These are phyloP conservation scores for Phytophthora foliorum DNA, from an alignment of 352 stramenopile genomes.

Conservation along the genomic window DNA sequence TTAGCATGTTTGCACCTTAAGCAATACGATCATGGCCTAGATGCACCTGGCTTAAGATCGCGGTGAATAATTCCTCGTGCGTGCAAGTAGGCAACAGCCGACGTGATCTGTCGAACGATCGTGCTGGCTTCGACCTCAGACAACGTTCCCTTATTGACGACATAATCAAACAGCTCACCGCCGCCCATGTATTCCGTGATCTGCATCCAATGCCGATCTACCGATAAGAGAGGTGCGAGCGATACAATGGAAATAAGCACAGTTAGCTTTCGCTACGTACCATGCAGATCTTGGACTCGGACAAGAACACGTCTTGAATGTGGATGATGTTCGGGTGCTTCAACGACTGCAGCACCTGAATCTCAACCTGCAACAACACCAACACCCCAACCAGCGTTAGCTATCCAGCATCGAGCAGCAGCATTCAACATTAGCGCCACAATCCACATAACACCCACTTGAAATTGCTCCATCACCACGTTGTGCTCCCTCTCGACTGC, in stretches of 20 bases:
- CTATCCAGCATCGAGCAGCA: not conserved
- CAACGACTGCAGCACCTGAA: constrained; percentile 92
- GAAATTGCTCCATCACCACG: constrained; percentile 89
- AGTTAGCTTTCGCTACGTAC: constrained; percentile 32
- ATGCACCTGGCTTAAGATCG: constrained; percentile 87
- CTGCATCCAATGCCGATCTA: constrained; percentile 24
- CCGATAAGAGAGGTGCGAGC: not conserved
- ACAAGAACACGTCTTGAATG: constrained; percentile 90
- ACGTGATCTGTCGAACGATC: constrained; percentile 92
- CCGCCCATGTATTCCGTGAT: constrained; percentile 92
- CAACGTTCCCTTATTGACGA: constrained; percentile 92
- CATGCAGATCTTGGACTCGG: constrained; percentile 89
- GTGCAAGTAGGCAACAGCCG: constrained; percentile 91
- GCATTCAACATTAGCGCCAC: not conserved
- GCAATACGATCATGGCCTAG: not conserved
- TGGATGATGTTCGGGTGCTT: constrained; percentile 93
- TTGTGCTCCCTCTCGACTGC: constrained; percentile 78
- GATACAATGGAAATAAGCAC: not conserved
- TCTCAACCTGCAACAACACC: constrained; percentile 66
- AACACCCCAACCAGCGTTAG: constrained; percentile 8
- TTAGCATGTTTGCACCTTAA: not conserved
- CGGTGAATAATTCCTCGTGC: constrained; percentile 89
- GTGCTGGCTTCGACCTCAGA: constrained; percentile 88
- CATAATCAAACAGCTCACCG: constrained; percentile 92
- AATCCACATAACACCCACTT: constrained; percentile 52